Evolutionary conservation across 441 rosid genomes (phyloP).

Genomic region (Erodium texanum): DNA sequence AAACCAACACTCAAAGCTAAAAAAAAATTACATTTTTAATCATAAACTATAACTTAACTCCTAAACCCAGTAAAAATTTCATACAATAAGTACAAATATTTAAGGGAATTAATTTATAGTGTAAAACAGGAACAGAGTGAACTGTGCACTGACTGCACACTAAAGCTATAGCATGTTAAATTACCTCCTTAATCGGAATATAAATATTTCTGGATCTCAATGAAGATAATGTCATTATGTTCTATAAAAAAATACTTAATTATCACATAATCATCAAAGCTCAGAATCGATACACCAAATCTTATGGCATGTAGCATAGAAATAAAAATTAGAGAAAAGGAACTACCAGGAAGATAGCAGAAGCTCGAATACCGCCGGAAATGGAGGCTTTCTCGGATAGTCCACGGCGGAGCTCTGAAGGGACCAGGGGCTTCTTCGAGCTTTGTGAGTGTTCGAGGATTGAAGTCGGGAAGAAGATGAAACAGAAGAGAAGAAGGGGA

Average conservation of each 20-base stretch:
- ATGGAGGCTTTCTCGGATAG: not conserved
- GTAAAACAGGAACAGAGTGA: not conserved
- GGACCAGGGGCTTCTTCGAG: not conserved
- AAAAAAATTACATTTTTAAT: too few relatives aligned
- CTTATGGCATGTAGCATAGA: not conserved
- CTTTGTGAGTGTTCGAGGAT: not conserved
- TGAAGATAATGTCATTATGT: not conserved
- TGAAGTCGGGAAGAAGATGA: not conserved
- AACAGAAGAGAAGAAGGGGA: not conserved
- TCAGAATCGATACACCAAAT: not conserved
- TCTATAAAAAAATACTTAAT: not conserved
- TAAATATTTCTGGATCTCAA: not conserved
- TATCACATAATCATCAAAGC: not conserved
- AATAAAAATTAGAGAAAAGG: not conserved
- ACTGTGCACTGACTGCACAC: not conserved
- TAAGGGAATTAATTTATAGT: too few relatives aligned
- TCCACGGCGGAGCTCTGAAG: not conserved
- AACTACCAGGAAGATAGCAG: not conserved
- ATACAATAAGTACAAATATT: too few relatives aligned
- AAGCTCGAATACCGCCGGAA: not conserved
- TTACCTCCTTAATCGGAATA: not conserved
- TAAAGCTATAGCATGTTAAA: not conserved
- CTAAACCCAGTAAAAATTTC: not conserved
- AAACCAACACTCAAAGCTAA: not conserved
- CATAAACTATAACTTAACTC: too few relatives aligned